phyloP scores from a whole-genome alignment of 768 basidiomycete genomes.

The Polyporus arcularius region DNA sequence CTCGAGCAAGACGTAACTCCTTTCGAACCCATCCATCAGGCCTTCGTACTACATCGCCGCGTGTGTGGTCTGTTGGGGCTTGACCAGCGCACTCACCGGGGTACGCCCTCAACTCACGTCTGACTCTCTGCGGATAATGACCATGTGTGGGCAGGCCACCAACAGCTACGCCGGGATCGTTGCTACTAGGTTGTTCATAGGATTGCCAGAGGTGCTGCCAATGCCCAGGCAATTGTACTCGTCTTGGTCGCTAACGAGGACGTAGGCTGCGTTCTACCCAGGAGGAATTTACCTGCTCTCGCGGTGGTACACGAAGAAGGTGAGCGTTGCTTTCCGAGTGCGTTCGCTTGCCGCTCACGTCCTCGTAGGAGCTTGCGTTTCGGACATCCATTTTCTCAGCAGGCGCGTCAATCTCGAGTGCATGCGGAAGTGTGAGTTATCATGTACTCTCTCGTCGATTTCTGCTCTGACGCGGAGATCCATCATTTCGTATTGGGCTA shows the following conservation, averaged over 20 bases:
- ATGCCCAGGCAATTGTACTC: too few relatives aligned
- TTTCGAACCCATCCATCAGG: too few relatives aligned
- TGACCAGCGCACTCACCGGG: slow-evolving; percentile 64
- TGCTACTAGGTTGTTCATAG: slow-evolving; percentile 60
- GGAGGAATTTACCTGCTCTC: slow-evolving; percentile 46
- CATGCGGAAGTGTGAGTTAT: slow-evolving; percentile 59
- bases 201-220: slow-evolving; percentile 52
- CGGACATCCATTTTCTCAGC: slow-evolving; percentile 61
- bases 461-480: background rate
- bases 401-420: slow-evolving; percentile 63
- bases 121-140: background rate
- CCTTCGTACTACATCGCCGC: too few relatives aligned
- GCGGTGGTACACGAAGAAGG: slow-evolving; percentile 40
- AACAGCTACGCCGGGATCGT: slow-evolving; percentile 55
- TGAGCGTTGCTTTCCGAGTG: slow-evolving; percentile 4
- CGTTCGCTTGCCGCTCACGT: slow-evolving; percentile 23
- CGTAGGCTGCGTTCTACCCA: slow-evolving; percentile 63
- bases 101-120: slow-evolving; percentile 34
- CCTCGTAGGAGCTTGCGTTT: slow-evolving; percentile 59
- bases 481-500: too few relatives aligned
- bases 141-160: slow-evolving; percentile 42
- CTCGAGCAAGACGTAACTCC: too few relatives aligned
- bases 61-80: slow-evolving; percentile 50
- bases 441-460: background rate
- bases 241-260: background rate